Percentiles rank a stretch among this genome's conserved stretches.
These are phyloP conservation scores for Trichoderma oligosporum DNA, from an alignment of 2,329 filamentous ascomycete genomes.

Conservation along the genomic window DNA sequence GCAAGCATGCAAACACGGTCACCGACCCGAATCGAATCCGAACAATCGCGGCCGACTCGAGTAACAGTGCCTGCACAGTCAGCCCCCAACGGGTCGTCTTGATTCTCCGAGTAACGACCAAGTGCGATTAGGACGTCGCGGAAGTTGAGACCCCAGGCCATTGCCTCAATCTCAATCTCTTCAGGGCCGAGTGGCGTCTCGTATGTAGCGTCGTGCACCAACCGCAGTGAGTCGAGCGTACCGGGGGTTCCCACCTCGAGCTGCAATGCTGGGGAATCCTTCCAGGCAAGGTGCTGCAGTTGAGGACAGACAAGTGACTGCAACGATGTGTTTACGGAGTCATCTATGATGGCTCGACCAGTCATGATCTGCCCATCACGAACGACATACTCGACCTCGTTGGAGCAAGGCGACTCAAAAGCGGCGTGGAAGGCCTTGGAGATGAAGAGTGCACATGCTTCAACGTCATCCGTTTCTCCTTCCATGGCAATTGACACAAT, in stretches of 20 bases:
- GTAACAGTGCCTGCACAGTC: conserved; percentile 28
- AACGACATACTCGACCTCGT: not conserved
- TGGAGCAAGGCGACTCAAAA: not conserved
- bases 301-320: not conserved
- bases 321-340: not conserved
- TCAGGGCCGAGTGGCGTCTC: not conserved
- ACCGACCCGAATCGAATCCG: conserved; percentile 20
- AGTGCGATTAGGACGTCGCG: not conserved
- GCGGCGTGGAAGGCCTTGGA: not conserved
- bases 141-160: not conserved
- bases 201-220: not conserved
- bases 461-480: not conserved
- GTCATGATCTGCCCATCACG: not conserved
- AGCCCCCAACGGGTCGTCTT: conserved; percentile 13
- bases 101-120: not conserved
- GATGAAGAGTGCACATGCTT: not conserved
- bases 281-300: not conserved
- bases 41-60: conserved; percentile 18
- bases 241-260: not conserved
- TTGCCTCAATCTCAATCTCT: conserved; percentile 9
- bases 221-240: not conserved
- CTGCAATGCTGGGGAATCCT: not conserved
- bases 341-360: not conserved
- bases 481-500: not conserved
- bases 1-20: conserved; percentile 25